These are phyloP conservation scores for Ilyonectria destructans DNA, from an alignment of 2,329 filamentous ascomycete genomes.

Conservation along the genomic window DNA sequence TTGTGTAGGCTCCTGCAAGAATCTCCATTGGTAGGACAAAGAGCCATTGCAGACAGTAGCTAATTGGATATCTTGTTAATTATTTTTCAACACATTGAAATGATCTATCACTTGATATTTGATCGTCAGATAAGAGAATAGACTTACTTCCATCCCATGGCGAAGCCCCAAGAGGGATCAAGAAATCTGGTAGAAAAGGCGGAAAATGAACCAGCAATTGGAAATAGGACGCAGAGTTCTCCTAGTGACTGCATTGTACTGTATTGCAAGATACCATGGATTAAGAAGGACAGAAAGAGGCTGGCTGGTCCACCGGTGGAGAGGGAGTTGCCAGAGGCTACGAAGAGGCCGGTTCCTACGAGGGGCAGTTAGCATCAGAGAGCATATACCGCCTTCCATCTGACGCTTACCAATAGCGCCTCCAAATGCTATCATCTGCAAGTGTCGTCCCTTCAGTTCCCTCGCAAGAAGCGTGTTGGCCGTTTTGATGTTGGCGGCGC, in stretches of 20 bases:
- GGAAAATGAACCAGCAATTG: conserved; percentile 91
- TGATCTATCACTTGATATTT: accelerated
- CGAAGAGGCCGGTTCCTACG: conserved; percentile 86
- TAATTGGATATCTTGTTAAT: conserved; percentile 52
- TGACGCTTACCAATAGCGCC: not conserved
- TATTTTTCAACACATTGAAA: not conserved
- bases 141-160: conserved; percentile 91
- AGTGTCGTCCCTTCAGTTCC: not conserved
- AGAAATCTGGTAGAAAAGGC: conserved; percentile 91
- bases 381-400: not conserved
- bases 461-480: not conserved
- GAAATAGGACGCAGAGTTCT: conserved; percentile 90
- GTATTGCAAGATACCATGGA: conserved; percentile 90
- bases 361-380: not conserved
- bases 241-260: conserved; percentile 92
- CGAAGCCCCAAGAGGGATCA: conserved; percentile 70
- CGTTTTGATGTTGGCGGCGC: not conserved
- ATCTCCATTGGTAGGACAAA: conserved; percentile 87
- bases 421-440: not conserved
- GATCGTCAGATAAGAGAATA: not conserved
- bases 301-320: conserved; percentile 82
- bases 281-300: conserved; percentile 80
- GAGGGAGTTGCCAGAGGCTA: conserved; percentile 83
- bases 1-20: conserved; percentile 87
- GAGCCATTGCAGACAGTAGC: conserved; percentile 90